These are phyloP conservation scores for Pelargonium australe DNA, from an alignment of 441 rosid species.

Conservation along the genomic window DNA sequence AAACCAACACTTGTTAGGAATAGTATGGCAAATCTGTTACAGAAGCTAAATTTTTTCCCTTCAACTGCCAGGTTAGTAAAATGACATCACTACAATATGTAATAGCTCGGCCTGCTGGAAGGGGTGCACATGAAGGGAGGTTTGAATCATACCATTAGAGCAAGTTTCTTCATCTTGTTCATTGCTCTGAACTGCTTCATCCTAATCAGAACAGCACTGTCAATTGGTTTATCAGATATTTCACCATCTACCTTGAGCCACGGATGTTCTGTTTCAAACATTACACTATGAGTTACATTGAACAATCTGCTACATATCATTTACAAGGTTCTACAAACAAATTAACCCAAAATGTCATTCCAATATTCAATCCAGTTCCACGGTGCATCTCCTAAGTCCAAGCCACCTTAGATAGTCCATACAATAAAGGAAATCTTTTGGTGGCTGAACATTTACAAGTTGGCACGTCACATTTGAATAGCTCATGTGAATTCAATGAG, in stretches of 20 bases:
- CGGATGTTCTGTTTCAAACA: constrained; percentile 61
- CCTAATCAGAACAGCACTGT: constrained; percentile 72
- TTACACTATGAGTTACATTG: background rate
- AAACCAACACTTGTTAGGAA: background rate
- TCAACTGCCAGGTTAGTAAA: background rate
- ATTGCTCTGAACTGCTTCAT: constrained; percentile 80
- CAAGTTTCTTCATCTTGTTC: constrained; percentile 90
- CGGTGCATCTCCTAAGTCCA: background rate
- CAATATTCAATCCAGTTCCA: background rate
- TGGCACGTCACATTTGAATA: no score
- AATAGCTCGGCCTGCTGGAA: background rate
- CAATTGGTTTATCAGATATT: constrained; percentile 60
- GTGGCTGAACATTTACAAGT: no score
- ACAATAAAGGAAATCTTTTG: no score
- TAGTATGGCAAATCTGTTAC: background rate
- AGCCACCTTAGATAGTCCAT: background rate
- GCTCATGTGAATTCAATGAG: no score
- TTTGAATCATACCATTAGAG: constrained; percentile 47
- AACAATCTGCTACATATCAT: constrained; percentile 1
- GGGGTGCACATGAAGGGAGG: background rate
- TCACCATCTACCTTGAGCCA: constrained; percentile 66
- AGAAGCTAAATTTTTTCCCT: background rate
- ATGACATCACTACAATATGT: background rate
- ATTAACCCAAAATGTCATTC: background rate
- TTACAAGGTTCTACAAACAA: background rate